These are phyloP conservation scores for Pseudoneurospora amorphoporcata DNA, from an alignment of 495 filamentous ascomycete genomes.

Conservation along the genomic window DNA sequence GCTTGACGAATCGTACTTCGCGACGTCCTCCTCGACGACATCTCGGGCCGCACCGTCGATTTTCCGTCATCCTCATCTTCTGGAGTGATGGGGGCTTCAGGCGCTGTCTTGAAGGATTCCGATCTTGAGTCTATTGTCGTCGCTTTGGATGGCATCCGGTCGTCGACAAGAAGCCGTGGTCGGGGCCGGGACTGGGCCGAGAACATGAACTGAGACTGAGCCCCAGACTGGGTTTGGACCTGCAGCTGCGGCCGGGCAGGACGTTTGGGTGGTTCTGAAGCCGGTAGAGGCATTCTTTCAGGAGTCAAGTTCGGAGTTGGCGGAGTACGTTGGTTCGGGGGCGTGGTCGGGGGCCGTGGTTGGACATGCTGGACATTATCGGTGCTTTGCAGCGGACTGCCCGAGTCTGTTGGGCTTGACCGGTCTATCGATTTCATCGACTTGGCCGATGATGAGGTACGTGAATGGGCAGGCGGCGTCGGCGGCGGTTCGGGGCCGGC, in stretches of 20 bases:
- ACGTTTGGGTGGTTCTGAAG: conserved; percentile 39
- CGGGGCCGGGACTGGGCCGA: not conserved
- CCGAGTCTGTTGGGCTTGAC: conserved; percentile 24
- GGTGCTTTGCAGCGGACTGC: conserved; percentile 23
- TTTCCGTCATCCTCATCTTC: conserved; percentile 46
- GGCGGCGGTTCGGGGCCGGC: conserved; percentile 37
- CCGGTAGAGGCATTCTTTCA: conserved; percentile 45
- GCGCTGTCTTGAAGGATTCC: conserved; percentile 66
- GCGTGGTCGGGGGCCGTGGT: conserved; percentile 38
- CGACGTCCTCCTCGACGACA: conserved; percentile 35
- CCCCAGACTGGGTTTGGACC: not conserved
- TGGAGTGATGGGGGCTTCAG: conserved; percentile 49
- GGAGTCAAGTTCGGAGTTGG: conserved; percentile 63
- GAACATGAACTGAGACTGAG: not conserved
- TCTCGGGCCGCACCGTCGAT: conserved; percentile 36
- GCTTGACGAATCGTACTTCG: conserved; percentile 31
- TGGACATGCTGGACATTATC: conserved; percentile 11
- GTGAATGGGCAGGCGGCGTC: conserved; percentile 44
- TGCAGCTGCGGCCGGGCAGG: conserved; percentile 29
- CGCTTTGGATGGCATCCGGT: conserved; percentile 36
- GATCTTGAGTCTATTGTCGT: conserved; percentile 43
- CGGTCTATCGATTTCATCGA: conserved; percentile 27
- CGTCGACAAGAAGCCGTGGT: conserved; percentile 3
- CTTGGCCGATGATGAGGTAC: conserved; percentile 36
- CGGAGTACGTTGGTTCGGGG: conserved; percentile 53